Percentiles rank a stretch among this genome's conserved stretches.
phyloP scores from a whole-genome alignment of 805 yeast species.

The Wickerhamiella azymoides region DNA sequence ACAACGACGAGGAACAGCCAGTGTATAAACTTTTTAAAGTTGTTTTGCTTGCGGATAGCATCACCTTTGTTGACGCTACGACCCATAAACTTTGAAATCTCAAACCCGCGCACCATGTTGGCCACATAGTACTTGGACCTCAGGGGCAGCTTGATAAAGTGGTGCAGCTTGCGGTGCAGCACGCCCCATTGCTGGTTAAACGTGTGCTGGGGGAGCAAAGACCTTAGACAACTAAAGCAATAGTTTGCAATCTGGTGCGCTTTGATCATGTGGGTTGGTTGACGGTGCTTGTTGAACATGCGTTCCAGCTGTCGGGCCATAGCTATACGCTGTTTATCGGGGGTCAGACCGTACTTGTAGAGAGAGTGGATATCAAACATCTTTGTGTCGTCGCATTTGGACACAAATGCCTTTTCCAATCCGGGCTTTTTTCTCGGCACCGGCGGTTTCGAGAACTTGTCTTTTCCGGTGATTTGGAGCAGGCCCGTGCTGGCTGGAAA shows the following conservation, averaged over 20 bases:
- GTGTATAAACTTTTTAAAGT: not conserved
- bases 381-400: not conserved
- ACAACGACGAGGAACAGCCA: slow-evolving; percentile 1
- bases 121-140: not conserved
- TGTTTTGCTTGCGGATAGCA: not conserved
- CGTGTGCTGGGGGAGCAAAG: not conserved
- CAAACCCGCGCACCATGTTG: not conserved
- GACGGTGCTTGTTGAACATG: not conserved
- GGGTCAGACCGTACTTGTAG: not conserved
- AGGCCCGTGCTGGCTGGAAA: not conserved
- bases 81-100: not conserved
- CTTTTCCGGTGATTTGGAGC: not conserved
- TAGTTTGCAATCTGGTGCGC: not conserved
- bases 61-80: not conserved
- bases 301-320: not conserved
- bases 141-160: not conserved
- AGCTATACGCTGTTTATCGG: not conserved
- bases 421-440: not conserved
- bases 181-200: slow-evolving; percentile 3
- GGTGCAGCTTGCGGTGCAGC: not conserved
- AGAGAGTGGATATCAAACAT: not conserved
- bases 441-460: not conserved
- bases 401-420: not conserved
- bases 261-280: not conserved
- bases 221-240: not conserved